phyloP scores from a whole-genome alignment of 192 early-diverging fungal species.

The Backusella macrospora region DNA sequence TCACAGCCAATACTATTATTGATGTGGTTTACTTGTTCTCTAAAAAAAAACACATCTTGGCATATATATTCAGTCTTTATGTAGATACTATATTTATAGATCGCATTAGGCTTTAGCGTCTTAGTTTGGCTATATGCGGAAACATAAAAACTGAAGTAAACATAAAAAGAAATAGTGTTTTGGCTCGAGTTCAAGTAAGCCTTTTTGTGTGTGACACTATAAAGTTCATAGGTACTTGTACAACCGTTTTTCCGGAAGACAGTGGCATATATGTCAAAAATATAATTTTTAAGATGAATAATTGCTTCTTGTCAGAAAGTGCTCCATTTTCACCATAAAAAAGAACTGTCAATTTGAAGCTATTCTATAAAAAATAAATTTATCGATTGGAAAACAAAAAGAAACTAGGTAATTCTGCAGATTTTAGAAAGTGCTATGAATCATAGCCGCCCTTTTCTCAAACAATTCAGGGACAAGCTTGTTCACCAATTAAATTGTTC shows the following conservation, averaged over 20 bases:
- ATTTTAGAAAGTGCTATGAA: not conserved
- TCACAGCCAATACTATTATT: no score
- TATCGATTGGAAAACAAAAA: not conserved
- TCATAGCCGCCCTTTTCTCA: not conserved
- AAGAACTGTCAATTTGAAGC: not conserved
- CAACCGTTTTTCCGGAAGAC: not conserved
- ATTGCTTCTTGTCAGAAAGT: not conserved
- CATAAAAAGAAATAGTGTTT: not conserved
- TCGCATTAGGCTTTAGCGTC: no score
- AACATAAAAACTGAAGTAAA: not conserved
- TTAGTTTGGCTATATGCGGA: not conserved
- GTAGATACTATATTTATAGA: no score
- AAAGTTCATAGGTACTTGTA: not conserved
- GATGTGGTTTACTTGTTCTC: no score
- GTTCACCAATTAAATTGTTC: not conserved
- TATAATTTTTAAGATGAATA: not conserved
- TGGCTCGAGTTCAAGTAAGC: not conserved
- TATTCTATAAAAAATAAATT: not conserved
- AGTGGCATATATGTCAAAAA: not conserved
- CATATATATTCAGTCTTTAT: no score
- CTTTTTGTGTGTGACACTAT: not conserved
- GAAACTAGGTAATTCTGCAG: not conserved
- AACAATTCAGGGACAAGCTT: not conserved
- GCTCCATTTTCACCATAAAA: not conserved
- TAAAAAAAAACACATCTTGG: no score